A percentile compares a stretch with the other conserved stretches of the same genome.
These are phyloP conservation scores for Laburnicola sp. DNA, from an alignment of 2,329 filamentous ascomycete species.

Conservation along the genomic window DNA sequence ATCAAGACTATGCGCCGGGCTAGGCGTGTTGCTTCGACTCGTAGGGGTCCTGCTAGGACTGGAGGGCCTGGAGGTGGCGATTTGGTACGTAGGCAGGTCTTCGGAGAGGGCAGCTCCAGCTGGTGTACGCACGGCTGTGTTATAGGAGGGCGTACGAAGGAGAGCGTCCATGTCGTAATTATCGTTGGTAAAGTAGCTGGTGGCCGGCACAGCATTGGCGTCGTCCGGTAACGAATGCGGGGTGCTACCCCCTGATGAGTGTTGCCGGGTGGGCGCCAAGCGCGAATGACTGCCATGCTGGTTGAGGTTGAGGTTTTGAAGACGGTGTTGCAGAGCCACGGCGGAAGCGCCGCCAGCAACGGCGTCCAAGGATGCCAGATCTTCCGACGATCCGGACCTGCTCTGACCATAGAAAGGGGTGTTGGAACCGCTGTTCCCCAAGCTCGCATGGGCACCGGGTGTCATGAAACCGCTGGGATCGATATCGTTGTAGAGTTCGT, in stretches of 20 bases:
- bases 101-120: conserved; percentile 48
- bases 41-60: conserved; percentile 40
- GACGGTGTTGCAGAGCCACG: conserved; percentile 70
- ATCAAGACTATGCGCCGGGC: conserved; percentile 37
- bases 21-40: conserved; percentile 39
- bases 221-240: conserved; percentile 32
- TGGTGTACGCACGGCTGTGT: conserved; percentile 53
- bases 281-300: conserved; percentile 39
- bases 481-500: conserved; percentile 86
- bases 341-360: conserved; percentile 54
- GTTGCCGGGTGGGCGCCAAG: conserved; percentile 20
- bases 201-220: conserved; percentile 24
- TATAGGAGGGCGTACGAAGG: conserved; percentile 55
- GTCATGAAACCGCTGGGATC: conserved; percentile 81
- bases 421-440: conserved; percentile 59
- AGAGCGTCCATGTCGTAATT: conserved; percentile 53
- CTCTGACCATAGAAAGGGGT: conserved; percentile 76
- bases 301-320: conserved; percentile 54
- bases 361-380: conserved; percentile 65
- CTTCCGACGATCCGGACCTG: conserved; percentile 77
- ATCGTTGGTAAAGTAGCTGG: conserved; percentile 21
- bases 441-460: conserved; percentile 64
- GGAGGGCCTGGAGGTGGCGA: conserved; percentile 50
- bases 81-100: conserved; percentile 51
- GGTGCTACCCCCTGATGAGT: conserved; percentile 44